Percentiles rank a stretch among this genome's conserved stretches.
Conservation (phyloP, 1,139 yeast genomes). For the Nakaseomyces delphensis region DNA sequence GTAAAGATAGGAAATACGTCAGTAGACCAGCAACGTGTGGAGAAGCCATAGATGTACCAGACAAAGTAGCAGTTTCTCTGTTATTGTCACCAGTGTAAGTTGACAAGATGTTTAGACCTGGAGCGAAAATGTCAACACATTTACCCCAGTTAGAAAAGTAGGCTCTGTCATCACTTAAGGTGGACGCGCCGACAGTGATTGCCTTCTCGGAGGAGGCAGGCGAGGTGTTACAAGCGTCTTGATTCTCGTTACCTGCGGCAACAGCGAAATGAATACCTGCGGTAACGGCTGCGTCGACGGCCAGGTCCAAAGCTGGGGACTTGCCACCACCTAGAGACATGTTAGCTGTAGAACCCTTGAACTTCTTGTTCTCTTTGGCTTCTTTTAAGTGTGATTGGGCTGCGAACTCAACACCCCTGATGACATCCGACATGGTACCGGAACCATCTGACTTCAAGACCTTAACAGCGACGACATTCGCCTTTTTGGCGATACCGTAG, state of each 20-base stretch:
- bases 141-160: slow-evolving; percentile 75
- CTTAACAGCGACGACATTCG: slow-evolving; percentile 66
- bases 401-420: slow-evolving; percentile 73
- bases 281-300: slow-evolving; percentile 74
- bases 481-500: slow-evolving; percentile 75
- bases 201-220: slow-evolving; percentile 75
- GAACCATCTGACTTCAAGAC: slow-evolving; percentile 71
- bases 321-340: slow-evolving; percentile 88
- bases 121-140: slow-evolving; percentile 81
- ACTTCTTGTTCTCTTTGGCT: slow-evolving; percentile 45
- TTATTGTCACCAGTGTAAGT: slow-evolving; percentile 76
- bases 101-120: slow-evolving; percentile 71
- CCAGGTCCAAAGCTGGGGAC: slow-evolving; percentile 71
- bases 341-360: slow-evolving; percentile 81
- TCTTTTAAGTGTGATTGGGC: slow-evolving; percentile 55
- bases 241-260: slow-evolving; percentile 84
- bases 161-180: slow-evolving; percentile 66
- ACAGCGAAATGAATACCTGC: slow-evolving; percentile 80
- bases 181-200: slow-evolving; percentile 76
- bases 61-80: slow-evolving; percentile 76
- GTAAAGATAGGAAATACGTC: slow-evolving; percentile 82
- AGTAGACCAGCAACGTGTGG: slow-evolving; percentile 92
- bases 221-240: slow-evolving; percentile 75
- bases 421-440: slow-evolving; percentile 73
- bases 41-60: slow-evolving; percentile 99